Base-by-base conservation (phyloP, 768 basidiomycete genomes). In the Leccinum rimulosum region DNA sequence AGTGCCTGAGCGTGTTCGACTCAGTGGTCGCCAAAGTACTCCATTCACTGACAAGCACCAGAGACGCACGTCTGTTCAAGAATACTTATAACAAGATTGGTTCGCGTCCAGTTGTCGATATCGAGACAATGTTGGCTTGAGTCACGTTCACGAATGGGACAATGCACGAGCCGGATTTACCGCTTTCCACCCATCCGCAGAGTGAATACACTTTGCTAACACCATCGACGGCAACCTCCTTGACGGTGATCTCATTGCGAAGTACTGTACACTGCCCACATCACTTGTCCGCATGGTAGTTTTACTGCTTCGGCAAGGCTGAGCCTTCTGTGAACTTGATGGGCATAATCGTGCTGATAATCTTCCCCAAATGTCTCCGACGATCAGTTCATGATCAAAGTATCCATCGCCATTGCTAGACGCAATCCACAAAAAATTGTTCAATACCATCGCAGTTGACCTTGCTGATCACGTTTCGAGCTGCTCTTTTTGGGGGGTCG, bases 211-310 rank as follows among this genome's bases (percentile, higher is more conserved):
- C 40, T 9, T 36, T 33, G 10, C n/a, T 6, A 25, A 61, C 17
- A 45, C 10, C 6, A 47, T 48, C 28, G 11, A 53, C 10, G 28
- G 59, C 2, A 54, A 36, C 36, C 22, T 9, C 22, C 15, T 38
- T 14, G 35, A 33, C 9, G 14, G 22, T 10, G 48, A 45, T 47
- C 53, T 33, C 11, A 5, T 51, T 40, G 38, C 38, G 19, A 61
- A 49, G 15, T 61, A 12, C 31, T 33, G 31, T 33, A 61, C 14
- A 52, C 47, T 3, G 59, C 59, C 15, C 12, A 50, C 31, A 54
- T 60, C 30, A 6, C 19, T 1, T 36, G 38, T 17, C 36, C 30
- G 22, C 50, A 22, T 19, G 50, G 51, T 17, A 28, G 49, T 3
- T 50, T 59, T 43, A 17, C 19, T 1, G 33, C 38, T n/a, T 35